A percentile compares a stretch with the other conserved stretches of the same genome.
Evolutionary conservation across 192 early-diverging fungal genomes (phyloP).

Genomic region (Podila clonocystis): DNA sequence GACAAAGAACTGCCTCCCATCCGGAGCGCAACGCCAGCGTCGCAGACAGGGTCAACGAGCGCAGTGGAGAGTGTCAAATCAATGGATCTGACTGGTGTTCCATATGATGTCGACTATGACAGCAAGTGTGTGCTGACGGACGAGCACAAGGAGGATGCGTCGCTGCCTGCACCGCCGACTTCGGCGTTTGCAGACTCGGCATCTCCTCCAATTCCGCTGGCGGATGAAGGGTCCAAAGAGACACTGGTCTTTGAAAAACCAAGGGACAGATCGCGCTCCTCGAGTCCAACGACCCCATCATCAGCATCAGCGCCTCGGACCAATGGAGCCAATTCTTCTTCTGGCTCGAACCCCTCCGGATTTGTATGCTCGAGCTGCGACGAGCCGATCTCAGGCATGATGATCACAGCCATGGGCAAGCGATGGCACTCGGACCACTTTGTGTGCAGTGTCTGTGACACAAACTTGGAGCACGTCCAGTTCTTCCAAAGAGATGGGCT

Average conservation of each 20-base stretch:
- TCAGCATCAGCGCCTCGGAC: background rate
- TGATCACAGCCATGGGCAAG: constrained; percentile 62
- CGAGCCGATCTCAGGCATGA: constrained; percentile 53
- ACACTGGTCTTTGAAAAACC: background rate
- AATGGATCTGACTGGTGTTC: background rate
- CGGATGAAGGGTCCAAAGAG: constrained; percentile 22
- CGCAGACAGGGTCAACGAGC: background rate
- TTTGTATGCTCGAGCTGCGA: constrained; percentile 56
- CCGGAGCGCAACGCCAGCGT: background rate
- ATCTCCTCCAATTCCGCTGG: background rate
- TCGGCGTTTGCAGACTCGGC: background rate
- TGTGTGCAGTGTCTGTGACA: constrained; percentile 55
- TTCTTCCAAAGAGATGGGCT: constrained; percentile 65
- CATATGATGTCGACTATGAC: constrained; percentile 10
- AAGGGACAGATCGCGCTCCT: background rate
- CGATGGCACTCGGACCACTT: constrained; percentile 67
- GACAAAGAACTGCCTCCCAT: constrained; percentile 43
- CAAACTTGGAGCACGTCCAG: constrained; percentile 56
- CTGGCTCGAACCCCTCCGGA: background rate
- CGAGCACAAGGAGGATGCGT: constrained; percentile 3
- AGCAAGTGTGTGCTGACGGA: constrained; percentile 41
- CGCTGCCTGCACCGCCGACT: background rate
- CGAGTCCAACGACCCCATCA: background rate
- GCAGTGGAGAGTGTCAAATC: background rate
- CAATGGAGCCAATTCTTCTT: background rate